Percentiles rank a stretch among this genome's conserved stretches.
Conservation (phyloP, 2,329 filamentous ascomycete species). For the Oidium heveae region DNA sequence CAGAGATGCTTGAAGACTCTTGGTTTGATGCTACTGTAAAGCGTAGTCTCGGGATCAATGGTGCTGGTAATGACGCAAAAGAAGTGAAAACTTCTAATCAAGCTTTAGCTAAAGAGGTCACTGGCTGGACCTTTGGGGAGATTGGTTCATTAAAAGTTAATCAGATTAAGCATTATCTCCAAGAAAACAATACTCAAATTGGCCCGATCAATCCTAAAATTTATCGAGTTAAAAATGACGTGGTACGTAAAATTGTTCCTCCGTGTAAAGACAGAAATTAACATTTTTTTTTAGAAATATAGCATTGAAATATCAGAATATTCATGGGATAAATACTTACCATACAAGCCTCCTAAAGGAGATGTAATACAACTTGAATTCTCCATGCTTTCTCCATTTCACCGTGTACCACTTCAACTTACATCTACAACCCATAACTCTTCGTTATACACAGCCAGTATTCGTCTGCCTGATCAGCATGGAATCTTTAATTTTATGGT, state of each 20-base stretch:
- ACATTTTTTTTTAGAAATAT: conserved; percentile 4
- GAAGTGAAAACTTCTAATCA: conserved; percentile 45
- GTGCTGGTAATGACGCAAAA: conserved; percentile 23
- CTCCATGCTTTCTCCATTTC: conserved; percentile 94
- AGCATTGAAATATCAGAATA: conserved; percentile 72
- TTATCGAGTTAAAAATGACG: conserved; percentile 90
- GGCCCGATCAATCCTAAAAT: conserved; percentile 52
- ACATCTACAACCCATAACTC: conserved; percentile 33
- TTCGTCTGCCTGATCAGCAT: conserved; percentile 83
- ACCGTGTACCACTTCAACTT: conserved; percentile 51
- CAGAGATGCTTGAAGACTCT: conserved; percentile 64
- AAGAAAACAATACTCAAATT: conserved; percentile 25
- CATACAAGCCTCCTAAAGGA: conserved; percentile 41
- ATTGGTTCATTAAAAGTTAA: conserved; percentile 70
- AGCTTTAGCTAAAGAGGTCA: conserved; percentile 61
- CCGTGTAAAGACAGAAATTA: conserved; percentile 1
- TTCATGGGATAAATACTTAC: conserved; percentile 42
- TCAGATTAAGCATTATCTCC: conserved; percentile 51
- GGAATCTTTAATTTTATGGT: conserved; percentile 97
- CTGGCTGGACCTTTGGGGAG: conserved; percentile 95
- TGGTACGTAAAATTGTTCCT: conserved; percentile 35
- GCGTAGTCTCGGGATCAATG: conserved; percentile 16
- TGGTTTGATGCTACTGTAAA: conserved; percentile 71
- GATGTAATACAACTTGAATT: conserved; percentile 87
- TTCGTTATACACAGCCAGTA: conserved; percentile 47